Conservation (phyloP, 202 grass and related monocot species). For the Zizania palustris region DNA sequence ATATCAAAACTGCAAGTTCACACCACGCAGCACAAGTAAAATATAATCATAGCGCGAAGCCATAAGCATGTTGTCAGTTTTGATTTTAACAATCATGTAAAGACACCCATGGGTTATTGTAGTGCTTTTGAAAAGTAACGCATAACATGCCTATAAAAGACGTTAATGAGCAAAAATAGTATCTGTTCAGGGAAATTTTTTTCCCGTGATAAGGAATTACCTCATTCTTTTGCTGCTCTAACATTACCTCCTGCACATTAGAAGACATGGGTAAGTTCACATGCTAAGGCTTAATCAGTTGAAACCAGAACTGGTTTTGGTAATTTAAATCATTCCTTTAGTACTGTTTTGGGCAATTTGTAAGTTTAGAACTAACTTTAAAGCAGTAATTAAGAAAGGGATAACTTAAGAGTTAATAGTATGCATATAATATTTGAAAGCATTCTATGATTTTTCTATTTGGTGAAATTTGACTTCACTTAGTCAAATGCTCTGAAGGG, state of each 20-base stretch:
- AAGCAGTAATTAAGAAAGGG: conserved; percentile 3
- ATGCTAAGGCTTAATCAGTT: conserved; percentile 10
- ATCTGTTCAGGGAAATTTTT: neutral
- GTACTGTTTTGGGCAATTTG: neutral
- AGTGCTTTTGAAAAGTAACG: neutral
- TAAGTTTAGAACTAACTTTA: conserved; percentile 1
- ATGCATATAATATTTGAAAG: conserved; percentile 9
- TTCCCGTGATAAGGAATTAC: conserved; percentile 54
- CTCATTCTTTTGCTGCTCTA: conserved; percentile 79
- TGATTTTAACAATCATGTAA: conserved; percentile 32
- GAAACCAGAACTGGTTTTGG: neutral
- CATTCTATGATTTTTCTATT: conserved; percentile 5
- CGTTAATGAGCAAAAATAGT: conserved; percentile 11
- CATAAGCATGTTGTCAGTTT: conserved; percentile 31
- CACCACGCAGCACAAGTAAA: conserved; percentile 8
- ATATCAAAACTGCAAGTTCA: conserved; percentile 37
- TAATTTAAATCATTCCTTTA: neutral
- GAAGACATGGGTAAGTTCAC: conserved; percentile 22
- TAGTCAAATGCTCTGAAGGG: conserved; percentile 6
- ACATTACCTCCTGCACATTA: conserved; percentile 67
- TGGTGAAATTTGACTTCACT: neutral
- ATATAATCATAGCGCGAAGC: conserved; percentile 25
- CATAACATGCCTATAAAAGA: neutral
- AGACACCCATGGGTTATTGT: neutral
- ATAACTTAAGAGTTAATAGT: conserved; percentile 4